phyloP scores from a whole-genome alignment of 169 alveolate species.

The Amoebophrya sp. region DNA sequence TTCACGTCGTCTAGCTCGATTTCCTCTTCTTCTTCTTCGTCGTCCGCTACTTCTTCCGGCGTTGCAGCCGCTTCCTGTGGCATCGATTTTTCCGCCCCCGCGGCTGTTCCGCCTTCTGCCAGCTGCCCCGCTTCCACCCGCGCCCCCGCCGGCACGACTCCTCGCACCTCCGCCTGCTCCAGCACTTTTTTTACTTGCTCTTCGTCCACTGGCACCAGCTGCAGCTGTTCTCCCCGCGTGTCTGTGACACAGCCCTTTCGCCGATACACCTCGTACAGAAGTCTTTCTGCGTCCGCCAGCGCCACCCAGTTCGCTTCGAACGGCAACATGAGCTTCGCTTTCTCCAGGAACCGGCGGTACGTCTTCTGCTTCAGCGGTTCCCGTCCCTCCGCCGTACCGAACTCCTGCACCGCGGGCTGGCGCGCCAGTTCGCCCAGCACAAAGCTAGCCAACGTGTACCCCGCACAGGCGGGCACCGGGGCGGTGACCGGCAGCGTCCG shows the following conservation, averaged over 20 bases:
- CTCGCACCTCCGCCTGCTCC: background rate
- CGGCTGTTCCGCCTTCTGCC: too few relatives aligned
- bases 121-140: too few relatives aligned
- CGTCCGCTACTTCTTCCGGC: too few relatives aligned
- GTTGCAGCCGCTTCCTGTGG: too few relatives aligned
- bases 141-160: too few relatives aligned
- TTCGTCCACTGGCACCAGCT: background rate
- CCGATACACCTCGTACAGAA: background rate
- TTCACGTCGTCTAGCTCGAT: background rate
- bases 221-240: background rate
- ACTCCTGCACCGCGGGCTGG: background rate
- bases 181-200: background rate
- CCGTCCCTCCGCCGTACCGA: too few relatives aligned
- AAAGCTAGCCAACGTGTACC: constrained; percentile 43
- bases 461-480: constrained; percentile 56
- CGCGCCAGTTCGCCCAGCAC: constrained; percentile 40
- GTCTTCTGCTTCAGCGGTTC: background rate
- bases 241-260: background rate
- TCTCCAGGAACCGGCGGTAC: background rate
- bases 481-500: constrained; percentile 58
- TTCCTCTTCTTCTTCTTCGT: background rate
- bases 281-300: background rate
- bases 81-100: background rate
- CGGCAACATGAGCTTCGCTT: background rate
- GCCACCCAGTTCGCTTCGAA: background rate